A percentile compares a stretch with the other conserved stretches of the same genome.
These are phyloP conservation scores for Beauveria rudraprayagi DNA, from an alignment of 2,329 filamentous ascomycete genomes.

Conservation along the genomic window DNA sequence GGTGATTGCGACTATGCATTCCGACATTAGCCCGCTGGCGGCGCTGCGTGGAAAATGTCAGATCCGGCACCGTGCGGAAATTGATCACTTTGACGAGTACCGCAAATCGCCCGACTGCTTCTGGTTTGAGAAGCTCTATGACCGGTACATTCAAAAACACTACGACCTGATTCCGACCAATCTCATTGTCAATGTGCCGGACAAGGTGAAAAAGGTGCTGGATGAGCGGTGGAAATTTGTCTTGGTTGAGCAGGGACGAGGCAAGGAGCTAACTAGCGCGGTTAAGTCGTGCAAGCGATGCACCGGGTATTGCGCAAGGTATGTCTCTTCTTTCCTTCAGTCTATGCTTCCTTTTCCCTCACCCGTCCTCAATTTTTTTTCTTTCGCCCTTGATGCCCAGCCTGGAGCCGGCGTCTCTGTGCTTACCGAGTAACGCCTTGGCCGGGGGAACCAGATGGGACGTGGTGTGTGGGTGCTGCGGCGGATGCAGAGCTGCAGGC, in stretches of 20 bases:
- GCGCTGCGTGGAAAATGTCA: constrained; percentile 89
- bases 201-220: constrained; percentile 88
- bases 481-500: constrained; percentile 8
- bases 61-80: constrained; percentile 82
- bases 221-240: constrained; percentile 97
- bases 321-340: constrained; percentile 25
- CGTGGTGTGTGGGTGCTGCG: constrained; percentile 4
- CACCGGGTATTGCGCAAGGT: constrained; percentile 83
- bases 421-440: neutral
- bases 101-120: constrained; percentile 81
- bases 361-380: neutral
- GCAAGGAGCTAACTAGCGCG: constrained; percentile 91
- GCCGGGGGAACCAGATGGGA: neutral
- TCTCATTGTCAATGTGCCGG: constrained; percentile 91
- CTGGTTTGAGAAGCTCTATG: constrained; percentile 96
- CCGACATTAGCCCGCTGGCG: constrained; percentile 86
- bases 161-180: constrained; percentile 93
- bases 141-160: constrained; percentile 95
- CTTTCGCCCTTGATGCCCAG: neutral
- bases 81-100: constrained; percentile 72
- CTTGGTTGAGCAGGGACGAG: constrained; percentile 83
- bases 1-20: constrained; percentile 97
- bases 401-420: neutral
- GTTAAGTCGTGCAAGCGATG: constrained; percentile 96
- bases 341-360: neutral